Evolutionary conservation across 1,284 basidiomycete species (phyloP).

Genomic region (Ustilago cynodontis): DNA sequence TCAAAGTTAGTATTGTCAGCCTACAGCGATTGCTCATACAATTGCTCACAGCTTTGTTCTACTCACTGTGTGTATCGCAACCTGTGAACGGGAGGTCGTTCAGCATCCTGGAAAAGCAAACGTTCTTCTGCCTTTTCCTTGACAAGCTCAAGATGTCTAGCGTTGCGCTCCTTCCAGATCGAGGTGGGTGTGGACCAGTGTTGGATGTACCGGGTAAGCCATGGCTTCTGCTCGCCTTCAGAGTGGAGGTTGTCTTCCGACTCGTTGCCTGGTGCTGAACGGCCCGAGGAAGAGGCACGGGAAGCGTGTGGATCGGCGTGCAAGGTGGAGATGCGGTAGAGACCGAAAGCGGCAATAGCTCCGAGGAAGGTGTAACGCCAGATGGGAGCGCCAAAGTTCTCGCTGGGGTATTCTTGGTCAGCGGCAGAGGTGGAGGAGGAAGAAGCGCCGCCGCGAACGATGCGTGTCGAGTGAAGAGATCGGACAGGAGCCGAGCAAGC

Average conservation of each 20-base stretch:
- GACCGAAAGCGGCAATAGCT: conserved; percentile 44
- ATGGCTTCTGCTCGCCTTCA: conserved; percentile 51
- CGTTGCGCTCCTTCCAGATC: conserved; percentile 57
- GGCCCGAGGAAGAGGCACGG: conserved; percentile 51
- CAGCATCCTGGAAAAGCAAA: conserved; percentile 61
- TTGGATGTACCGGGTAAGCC: conserved; percentile 63
- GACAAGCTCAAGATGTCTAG: conserved; percentile 51
- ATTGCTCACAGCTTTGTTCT: not conserved
- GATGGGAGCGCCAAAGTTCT: conserved; percentile 57
- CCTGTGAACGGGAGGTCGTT: conserved; percentile 61
- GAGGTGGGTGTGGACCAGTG: conserved; percentile 50
- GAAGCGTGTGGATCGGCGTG: conserved; percentile 57
- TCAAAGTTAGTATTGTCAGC: not conserved
- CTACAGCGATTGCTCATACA: no score
- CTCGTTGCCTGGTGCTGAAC: conserved; percentile 55
- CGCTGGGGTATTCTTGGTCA: conserved; percentile 42
- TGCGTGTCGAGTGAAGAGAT: conserved; percentile 46
- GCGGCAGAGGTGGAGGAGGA: conserved; percentile 30
- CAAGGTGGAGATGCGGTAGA: conserved; percentile 57
- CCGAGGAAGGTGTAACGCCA: conserved; percentile 60
- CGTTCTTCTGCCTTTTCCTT: conserved; percentile 58
- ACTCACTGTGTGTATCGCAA: conserved; percentile 58
- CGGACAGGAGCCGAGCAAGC: conserved; percentile 26
- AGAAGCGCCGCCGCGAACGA: conserved; percentile 32
- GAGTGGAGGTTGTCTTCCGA: conserved; percentile 51